Percentiles rank a stretch among this genome's conserved stretches.
These are phyloP conservation scores for Diaporthe sp. DNA, from an alignment of 2,329 filamentous ascomycete genomes.

Conservation along the genomic window DNA sequence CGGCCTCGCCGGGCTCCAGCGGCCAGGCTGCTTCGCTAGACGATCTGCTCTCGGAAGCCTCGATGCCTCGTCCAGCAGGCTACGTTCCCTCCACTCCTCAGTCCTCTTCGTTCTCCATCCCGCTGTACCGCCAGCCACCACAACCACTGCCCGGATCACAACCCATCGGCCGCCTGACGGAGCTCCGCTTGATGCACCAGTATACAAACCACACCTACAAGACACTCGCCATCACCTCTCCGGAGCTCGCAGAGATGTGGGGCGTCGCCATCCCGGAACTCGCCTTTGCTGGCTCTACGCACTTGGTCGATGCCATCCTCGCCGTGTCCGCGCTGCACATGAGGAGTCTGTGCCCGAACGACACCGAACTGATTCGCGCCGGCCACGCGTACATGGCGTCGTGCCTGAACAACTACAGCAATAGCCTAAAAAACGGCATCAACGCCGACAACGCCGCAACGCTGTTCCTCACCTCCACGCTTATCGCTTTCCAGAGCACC, in stretches of 20 bases:
- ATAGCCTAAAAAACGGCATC: conserved; percentile 68
- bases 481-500: conserved; percentile 77
- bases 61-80: conserved; percentile 35
- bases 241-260: conserved; percentile 70
- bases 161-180: conserved; percentile 63
- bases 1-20: conserved; percentile 23
- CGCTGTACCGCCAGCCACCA: conserved; percentile 53
- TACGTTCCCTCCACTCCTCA: conserved; percentile 29
- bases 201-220: conserved; percentile 72
- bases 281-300: conserved; percentile 70
- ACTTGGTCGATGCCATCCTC: conserved; percentile 74
- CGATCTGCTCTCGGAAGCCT: conserved; percentile 18
- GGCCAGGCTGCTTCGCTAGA: conserved; percentile 37
- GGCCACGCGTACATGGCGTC: conserved; percentile 77
- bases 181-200: conserved; percentile 75
- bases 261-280: conserved; percentile 70
- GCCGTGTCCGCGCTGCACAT: conserved; percentile 75
- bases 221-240: conserved; percentile 69
- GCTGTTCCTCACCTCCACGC: conserved; percentile 72
- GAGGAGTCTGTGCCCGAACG: conserved; percentile 68
- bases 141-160: conserved; percentile 54
- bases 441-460: conserved; percentile 72
- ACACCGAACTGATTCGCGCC: conserved; percentile 71
- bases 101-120: conserved; percentile 48
- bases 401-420: conserved; percentile 71